Base-by-base conservation (phyloP, 1,284 basidiomycete species). In the Heterobasidion occidentale region DNA sequence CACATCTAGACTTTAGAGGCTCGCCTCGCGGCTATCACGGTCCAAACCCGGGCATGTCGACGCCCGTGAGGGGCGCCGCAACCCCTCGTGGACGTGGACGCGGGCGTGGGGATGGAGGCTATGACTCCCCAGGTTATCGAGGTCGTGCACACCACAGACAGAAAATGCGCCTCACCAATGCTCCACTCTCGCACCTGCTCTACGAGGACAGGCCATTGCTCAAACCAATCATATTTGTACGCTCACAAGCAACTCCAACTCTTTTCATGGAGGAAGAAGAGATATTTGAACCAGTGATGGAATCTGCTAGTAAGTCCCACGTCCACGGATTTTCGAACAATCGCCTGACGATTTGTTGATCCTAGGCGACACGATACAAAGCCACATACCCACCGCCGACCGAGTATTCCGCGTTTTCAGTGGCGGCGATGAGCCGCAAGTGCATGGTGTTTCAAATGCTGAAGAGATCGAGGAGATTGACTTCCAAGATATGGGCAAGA, bases 231-330 rank as follows among this genome's bases (percentile, higher is more conserved):
- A 69, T 71, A 17, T 90, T 90, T 62, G 85, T 90, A n/a, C 79
- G 73, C 9, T 81, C 84, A 1, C 72, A 74, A 8, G 56, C 75
- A 51, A 82, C 78, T 2, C 76, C 75, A 8, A 75, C 70, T n/a
- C 68, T 90, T 34, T 90, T 90, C 65, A 65, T 80, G 60, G 64
- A 81, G 36, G 74, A 83, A 53, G 87, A 89, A 52, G 86, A 89
- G n/a, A 72, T 90, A 11, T 66, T 90, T 46, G 70, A 83, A 61
- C 72, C 84, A 3, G 67, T 75, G 2, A 72, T 72, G 0, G 80
- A 87, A 60, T 72, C 78, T 45, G 68, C 76, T 44, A 77, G 84
- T 81, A 60, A 56, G 79, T 70, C 14, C 56, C 60, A 45, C 46
- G 55, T 9, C 9, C 51, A 53, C 6, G 17, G 44, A 34, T 20